These are phyloP conservation scores for Perkinsus olseni DNA, from an alignment of 169 alveolate species.

Conservation along the genomic window DNA sequence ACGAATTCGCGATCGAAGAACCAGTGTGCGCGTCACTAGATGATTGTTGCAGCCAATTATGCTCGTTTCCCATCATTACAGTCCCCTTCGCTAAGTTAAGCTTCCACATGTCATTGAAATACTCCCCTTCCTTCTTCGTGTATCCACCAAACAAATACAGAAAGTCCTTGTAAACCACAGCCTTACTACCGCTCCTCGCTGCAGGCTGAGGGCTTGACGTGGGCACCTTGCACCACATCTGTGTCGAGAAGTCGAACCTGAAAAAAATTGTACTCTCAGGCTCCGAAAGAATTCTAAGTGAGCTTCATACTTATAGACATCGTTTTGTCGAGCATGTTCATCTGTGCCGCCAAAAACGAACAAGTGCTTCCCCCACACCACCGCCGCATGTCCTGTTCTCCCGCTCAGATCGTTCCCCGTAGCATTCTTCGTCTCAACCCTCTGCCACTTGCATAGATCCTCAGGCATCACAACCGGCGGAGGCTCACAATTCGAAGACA, in stretches of 20 bases:
- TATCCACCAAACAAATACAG: constrained; percentile 70
- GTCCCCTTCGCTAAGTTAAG: not conserved
- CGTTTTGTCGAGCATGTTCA: constrained; percentile 8
- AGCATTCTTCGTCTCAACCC: not conserved
- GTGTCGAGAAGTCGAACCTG: not conserved
- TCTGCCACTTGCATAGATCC: constrained; percentile 36
- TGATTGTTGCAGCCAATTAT: too few relatives aligned
- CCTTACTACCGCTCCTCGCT: constrained; percentile 62
- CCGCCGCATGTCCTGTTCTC: constrained; percentile 52
- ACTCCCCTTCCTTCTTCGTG: constrained; percentile 64
- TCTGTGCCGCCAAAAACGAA: constrained; percentile 67
- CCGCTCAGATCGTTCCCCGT: not conserved
- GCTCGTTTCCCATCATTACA: not conserved
- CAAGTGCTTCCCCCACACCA: constrained; percentile 36
- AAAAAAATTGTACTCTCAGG: too few relatives aligned
- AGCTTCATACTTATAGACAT: not conserved
- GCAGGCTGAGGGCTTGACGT: constrained; percentile 40
- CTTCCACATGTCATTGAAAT: constrained; percentile 44
- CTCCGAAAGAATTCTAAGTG: too few relatives aligned
- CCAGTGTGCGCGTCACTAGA: too few relatives aligned
- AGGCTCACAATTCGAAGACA: not conserved
- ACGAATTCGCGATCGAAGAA: constrained; percentile 12
- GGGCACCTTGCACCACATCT: not conserved
- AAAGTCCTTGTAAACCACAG: constrained; percentile 38
- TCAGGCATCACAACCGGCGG: constrained; percentile 24